A percentile compares a stretch with the other conserved stretches of the same genome.
Evolutionary conservation across 2,329 filamentous ascomycete species (phyloP).

Genomic region (Scedosporium aurantiacum): DNA sequence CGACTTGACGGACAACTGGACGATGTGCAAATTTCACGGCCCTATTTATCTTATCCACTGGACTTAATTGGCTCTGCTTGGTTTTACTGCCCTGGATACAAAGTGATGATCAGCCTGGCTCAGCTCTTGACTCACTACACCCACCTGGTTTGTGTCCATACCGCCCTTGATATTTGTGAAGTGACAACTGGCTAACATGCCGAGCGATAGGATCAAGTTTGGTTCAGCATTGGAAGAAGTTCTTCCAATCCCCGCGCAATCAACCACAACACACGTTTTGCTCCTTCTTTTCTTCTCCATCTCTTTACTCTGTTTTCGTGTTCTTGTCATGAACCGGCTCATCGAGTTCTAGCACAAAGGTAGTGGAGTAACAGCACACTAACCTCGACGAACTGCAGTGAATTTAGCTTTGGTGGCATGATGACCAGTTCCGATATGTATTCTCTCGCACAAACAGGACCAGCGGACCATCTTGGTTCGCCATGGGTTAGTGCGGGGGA

Average conservation of each 20-base stretch:
- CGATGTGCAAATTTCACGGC: neutral
- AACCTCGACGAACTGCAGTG: conserved; percentile 34
- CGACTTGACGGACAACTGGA: too few species aligned
- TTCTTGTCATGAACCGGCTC: neutral
- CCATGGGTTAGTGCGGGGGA: conserved; percentile 46
- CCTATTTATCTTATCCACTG: neutral
- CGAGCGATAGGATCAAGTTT: conserved; percentile 43
- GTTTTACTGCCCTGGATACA: neutral
- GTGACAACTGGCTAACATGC: conserved; percentile 14
- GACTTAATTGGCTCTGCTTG: neutral
- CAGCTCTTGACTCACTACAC: neutral
- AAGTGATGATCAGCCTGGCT: neutral
- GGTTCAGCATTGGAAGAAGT: conserved; percentile 27
- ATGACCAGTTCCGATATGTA: conserved; percentile 40
- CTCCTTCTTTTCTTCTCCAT: conserved; percentile 20
- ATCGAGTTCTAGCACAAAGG: conserved; percentile 12
- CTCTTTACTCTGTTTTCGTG: conserved; percentile 16
- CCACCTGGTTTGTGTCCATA: conserved; percentile 13
- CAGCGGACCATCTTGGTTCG: conserved; percentile 45
- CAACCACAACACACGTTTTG: conserved; percentile 13
- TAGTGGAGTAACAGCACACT: conserved; percentile 44
- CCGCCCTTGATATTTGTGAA: conserved; percentile 13
- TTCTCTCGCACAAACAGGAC: conserved; percentile 50
- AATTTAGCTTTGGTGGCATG: conserved; percentile 44
- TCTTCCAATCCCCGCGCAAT: conserved; percentile 14